A percentile compares a stretch with the other conserved stretches of the same genome.
Conservation (phyloP, 805 yeast genomes). For the Lachancea lanzarotensis region DNA sequence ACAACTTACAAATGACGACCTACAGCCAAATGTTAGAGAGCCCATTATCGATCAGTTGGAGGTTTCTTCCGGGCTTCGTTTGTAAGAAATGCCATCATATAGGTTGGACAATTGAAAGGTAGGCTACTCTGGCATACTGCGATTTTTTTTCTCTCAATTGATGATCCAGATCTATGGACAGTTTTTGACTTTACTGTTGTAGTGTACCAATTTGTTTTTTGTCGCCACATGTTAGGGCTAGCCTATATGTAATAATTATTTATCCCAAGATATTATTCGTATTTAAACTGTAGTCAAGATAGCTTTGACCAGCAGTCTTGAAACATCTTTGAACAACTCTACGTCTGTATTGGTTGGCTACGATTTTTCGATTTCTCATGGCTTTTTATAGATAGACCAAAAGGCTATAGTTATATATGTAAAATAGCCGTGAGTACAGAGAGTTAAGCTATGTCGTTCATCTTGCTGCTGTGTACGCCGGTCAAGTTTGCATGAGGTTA, state of each 20-base stretch:
- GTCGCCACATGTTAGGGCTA: not conserved
- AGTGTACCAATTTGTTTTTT: constrained; percentile 1
- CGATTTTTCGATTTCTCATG: no score
- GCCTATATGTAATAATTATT: not conserved
- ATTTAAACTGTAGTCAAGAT: not conserved
- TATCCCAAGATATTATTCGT: constrained; percentile 1
- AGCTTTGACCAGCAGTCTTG: not conserved
- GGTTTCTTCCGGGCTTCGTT: constrained; percentile 56
- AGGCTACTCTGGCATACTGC: not conserved
- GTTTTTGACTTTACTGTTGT: not conserved
- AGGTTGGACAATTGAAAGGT: no score
- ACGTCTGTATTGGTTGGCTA: no score
- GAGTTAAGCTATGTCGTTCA: not conserved
- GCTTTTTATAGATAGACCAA: no score
- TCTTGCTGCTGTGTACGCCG: not conserved
- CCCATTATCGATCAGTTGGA: constrained; percentile 59
- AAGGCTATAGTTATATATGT: not conserved
- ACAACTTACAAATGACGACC: constrained; percentile 50
- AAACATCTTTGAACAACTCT: no score
- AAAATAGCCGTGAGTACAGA: not conserved
- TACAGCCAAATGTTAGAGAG: constrained; percentile 60
- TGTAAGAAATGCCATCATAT: no score
- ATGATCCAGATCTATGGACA: not conserved
- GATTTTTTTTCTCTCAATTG: not conserved
- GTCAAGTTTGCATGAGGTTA: not conserved